Percentiles rank a stretch among this genome's conserved stretches.
These are phyloP conservation scores for Sporothrix humicola DNA, from an alignment of 2,329 filamentous ascomycete genomes.

Conservation along the genomic window DNA sequence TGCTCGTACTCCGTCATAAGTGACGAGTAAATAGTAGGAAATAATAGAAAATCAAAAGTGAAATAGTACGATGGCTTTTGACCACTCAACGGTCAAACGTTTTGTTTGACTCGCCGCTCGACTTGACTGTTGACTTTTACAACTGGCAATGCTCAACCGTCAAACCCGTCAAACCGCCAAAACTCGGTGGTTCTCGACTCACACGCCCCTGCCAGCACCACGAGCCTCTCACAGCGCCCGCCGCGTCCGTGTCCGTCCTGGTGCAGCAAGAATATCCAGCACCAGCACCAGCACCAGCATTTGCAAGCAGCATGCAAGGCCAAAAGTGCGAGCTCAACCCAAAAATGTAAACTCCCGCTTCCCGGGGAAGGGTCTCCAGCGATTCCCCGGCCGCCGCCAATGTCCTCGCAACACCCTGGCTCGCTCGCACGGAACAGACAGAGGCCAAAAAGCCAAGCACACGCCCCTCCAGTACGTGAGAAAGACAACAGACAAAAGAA, in stretches of 20 bases:
- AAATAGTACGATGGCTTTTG: too few species aligned
- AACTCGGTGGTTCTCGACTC: neutral
- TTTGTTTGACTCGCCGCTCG: neutral
- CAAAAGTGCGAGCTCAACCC: neutral
- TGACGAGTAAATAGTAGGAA: neutral
- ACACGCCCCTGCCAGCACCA: slow-evolving; percentile 3
- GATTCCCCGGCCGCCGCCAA: neutral
- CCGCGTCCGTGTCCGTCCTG: neutral
- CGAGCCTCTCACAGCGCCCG: slow-evolving; percentile 15
- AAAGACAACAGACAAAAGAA: too few species aligned
- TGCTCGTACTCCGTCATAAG: neutral
- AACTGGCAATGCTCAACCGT: too few species aligned
- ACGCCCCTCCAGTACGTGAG: too few species aligned
- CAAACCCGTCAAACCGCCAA: neutral
- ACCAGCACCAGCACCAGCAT: neutral
- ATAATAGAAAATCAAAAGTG: too few species aligned
- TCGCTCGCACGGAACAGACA: neutral
- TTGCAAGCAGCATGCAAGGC: neutral
- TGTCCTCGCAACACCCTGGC: neutral
- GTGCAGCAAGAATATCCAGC: neutral
- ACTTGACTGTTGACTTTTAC: neutral
- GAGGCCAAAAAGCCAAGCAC: too few species aligned
- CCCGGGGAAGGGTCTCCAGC: neutral
- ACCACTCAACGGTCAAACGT: too few species aligned
- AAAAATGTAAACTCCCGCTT: neutral